Conservation (phyloP, 805 yeast species). For the Candida chilensis region DNA sequence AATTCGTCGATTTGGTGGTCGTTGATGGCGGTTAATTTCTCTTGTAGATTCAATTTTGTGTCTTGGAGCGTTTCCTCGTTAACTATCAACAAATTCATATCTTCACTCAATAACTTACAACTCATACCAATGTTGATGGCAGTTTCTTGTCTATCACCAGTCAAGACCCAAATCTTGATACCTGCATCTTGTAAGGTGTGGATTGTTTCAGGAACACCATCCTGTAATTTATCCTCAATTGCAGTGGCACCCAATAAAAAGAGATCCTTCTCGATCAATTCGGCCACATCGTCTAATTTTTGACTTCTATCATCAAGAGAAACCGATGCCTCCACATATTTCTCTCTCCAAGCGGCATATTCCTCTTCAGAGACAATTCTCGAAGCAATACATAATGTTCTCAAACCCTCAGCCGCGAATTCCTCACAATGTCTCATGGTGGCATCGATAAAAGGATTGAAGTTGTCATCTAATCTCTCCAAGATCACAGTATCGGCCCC, state of each 20-base stretch:
- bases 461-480: constrained; percentile 62
- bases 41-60: constrained; percentile 62
- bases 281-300: constrained; percentile 83
- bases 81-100: constrained; percentile 85
- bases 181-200: constrained; percentile 95
- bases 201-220: constrained; percentile 97
- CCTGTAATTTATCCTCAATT: constrained; percentile 94
- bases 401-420: constrained; percentile 91
- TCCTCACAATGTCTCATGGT: constrained; percentile 88
- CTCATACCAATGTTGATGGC: constrained; percentile 99
- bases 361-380: constrained; percentile 75
- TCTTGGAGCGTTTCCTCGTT: constrained; percentile 80
- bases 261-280: constrained; percentile 71
- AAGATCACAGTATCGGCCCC: constrained; percentile 97
- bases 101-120: constrained; percentile 88
- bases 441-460: constrained; percentile 73
- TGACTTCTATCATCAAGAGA: constrained; percentile 67
- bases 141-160: constrained; percentile 98
- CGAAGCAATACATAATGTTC: constrained; percentile 89
- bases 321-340: constrained; percentile 75
- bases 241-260: constrained; percentile 94
- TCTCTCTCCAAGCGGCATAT: constrained; percentile 57
- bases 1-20: constrained; percentile 58
- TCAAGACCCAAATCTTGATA: constrained; percentile 92
- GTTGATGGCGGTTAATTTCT: constrained; percentile 66